Conservation (phyloP, 139 green algal genomes). For the Yamagishiella unicocca region DNA sequence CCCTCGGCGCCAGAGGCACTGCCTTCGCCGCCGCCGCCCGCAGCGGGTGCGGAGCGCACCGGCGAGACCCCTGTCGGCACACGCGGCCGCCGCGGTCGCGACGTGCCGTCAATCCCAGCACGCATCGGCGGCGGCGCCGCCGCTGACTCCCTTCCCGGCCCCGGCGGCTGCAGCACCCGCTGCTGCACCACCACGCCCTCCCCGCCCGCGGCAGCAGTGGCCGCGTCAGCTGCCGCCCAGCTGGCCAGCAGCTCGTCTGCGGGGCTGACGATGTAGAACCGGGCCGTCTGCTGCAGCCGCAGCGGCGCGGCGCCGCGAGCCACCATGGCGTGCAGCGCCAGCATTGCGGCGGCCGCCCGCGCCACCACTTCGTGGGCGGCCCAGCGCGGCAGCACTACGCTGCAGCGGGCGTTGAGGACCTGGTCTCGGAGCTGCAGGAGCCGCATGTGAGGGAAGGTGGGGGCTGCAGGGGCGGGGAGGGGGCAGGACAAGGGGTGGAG, state of each 20-base stretch:
- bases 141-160: neutral
- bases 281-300: constrained; percentile 3
- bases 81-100: neutral
- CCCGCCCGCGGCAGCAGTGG: neutral
- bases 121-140: neutral
- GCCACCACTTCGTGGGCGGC: neutral
- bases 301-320: neutral
- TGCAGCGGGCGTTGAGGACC: constrained; percentile 18
- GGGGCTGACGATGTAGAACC: constrained; percentile 6
- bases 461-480: neutral
- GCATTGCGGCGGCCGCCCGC: neutral
- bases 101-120: neutral
- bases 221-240: neutral
- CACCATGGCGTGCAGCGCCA: constrained; percentile 1
- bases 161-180: neutral
- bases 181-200: neutral
- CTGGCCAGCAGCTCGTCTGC: neutral
- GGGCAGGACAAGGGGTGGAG: too few species aligned
- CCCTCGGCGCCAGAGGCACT: neutral
- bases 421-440: neutral
- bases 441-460: neutral
- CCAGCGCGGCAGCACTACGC: constrained; percentile 11
- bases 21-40: neutral
- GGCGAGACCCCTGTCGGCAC: too few species aligned
- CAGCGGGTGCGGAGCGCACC: too few species aligned